These are phyloP conservation scores for Paratinospora sagittata DNA, from an alignment of 164 flowering plant genomes.

Conservation along the genomic window DNA sequence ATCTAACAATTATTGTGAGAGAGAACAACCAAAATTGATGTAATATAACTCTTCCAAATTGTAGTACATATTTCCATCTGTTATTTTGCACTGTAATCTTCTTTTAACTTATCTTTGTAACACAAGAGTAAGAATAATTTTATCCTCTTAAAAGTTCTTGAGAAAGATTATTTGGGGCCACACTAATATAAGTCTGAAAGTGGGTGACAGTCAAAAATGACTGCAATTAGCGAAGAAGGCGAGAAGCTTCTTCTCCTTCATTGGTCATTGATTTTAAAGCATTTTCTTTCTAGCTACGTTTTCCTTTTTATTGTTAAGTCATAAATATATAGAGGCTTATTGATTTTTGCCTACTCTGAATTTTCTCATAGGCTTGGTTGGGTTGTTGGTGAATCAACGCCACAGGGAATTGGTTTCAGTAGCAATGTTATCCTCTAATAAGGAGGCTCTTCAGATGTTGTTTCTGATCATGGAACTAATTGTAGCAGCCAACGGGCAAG, in stretches of 20 bases:
- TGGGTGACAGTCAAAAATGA: conserved; percentile 35
- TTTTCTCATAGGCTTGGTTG: background rate
- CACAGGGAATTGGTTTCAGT: background rate
- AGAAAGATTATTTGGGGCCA: background rate
- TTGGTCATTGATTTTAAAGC: conserved; percentile 40
- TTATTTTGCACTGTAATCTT: too few species aligned
- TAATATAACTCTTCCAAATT: too few species aligned
- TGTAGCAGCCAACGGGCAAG: background rate
- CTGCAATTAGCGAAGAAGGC: too few species aligned
- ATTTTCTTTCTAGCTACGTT: conserved; percentile 57
- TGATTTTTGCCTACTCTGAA: background rate
- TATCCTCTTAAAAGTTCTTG: too few species aligned
- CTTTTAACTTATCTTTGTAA: too few species aligned
- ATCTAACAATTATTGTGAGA: too few species aligned
- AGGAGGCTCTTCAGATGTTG: background rate
- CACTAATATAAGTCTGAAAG: conserved; percentile 28
- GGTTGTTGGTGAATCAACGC: background rate
- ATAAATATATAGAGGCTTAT: too few species aligned
- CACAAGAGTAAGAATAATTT: too few species aligned
- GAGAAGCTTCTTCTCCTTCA: conserved; percentile 26
- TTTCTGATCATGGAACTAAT: background rate
- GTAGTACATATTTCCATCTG: too few species aligned
- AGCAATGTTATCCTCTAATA: background rate
- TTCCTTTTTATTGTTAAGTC: too few species aligned
- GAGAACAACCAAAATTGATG: too few species aligned